A percentile compares a stretch with the other conserved stretches of the same genome.
Evolutionary conservation across 768 basidiomycete species (phyloP).

Genomic region (Leccinum ochraceum): DNA sequence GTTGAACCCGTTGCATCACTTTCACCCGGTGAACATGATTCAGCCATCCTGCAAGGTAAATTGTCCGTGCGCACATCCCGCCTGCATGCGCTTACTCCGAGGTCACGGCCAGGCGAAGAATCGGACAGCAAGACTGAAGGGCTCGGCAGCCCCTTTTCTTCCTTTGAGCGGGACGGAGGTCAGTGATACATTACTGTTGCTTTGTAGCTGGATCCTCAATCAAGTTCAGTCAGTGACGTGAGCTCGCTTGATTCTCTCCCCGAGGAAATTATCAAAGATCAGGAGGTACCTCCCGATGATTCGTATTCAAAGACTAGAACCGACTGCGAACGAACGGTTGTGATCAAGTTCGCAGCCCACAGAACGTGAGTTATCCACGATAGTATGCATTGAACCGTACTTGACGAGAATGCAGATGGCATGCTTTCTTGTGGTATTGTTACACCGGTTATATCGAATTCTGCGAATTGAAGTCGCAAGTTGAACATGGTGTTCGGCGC

Average conservation of each 20-base stretch:
- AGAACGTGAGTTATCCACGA: conserved; percentile 12
- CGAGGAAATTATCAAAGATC: conserved; percentile 10
- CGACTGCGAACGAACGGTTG: not conserved
- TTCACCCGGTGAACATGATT: no score
- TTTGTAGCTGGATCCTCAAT: conserved; percentile 14
- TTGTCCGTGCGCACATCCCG: not conserved
- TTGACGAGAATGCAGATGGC: conserved; percentile 18
- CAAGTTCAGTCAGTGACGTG: conserved; percentile 5
- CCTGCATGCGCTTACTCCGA: not conserved
- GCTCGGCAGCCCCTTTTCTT: conserved; percentile 13
- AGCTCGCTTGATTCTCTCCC: not conserved
- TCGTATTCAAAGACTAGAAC: not conserved
- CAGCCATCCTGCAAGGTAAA: no score
- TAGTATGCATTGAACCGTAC: not conserved
- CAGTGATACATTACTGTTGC: not conserved
- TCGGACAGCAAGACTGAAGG: conserved; percentile 1
- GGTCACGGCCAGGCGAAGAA: conserved; percentile 6
- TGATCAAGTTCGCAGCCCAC: conserved; percentile 17
- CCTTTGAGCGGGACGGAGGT: conserved; percentile 15
- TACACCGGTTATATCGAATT: conserved; percentile 27
- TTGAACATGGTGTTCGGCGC: not conserved
- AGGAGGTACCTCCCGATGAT: no score
- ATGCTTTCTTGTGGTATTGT: conserved; percentile 27
- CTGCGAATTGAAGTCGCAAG: conserved; percentile 19
- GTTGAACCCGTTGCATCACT: not conserved